Percentiles rank a stretch among this genome's conserved stretches.
phyloP scores from a whole-genome alignment of 306 rosid species.

The Glycine latifolia region DNA sequence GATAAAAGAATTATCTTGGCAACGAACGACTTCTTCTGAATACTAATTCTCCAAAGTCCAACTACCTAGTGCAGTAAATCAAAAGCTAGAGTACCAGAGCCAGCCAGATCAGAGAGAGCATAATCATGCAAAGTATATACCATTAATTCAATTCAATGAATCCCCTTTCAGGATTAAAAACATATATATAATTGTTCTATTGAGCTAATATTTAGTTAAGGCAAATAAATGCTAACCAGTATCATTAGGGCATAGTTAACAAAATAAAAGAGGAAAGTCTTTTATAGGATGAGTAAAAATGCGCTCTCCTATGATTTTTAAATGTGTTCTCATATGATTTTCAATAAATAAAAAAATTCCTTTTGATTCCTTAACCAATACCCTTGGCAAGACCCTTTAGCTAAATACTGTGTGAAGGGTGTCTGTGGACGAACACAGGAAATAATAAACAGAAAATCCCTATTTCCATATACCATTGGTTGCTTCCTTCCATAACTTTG shows the following conservation, averaged over 20 bases:
- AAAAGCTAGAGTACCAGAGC: not conserved
- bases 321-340: too few relatives aligned
- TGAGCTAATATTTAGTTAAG: not conserved
- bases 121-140: conserved; percentile 5
- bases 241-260: too few relatives aligned
- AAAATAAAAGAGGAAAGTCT: too few relatives aligned
- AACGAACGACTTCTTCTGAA: not conserved
- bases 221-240: too few relatives aligned
- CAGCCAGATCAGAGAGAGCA: not conserved
- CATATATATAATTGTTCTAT: conserved; percentile 11
- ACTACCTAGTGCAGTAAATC: conserved; percentile 27
- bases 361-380: too few relatives aligned
- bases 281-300: too few relatives aligned
- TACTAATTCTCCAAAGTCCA: not conserved
- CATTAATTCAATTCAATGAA: conserved; percentile 6
- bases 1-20: not conserved
- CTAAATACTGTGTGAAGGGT: not conserved
- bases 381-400: too few relatives aligned
- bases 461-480: conserved; percentile 74
- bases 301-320: too few relatives aligned
- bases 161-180: not conserved
- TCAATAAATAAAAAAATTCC: too few relatives aligned
- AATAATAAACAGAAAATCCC: conserved; percentile 29
- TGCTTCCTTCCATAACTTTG: conserved; percentile 84
- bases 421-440: not conserved